Conservation (phyloP, 1,284 basidiomycete species). For the Cystobasidiaceae sp. region DNA sequence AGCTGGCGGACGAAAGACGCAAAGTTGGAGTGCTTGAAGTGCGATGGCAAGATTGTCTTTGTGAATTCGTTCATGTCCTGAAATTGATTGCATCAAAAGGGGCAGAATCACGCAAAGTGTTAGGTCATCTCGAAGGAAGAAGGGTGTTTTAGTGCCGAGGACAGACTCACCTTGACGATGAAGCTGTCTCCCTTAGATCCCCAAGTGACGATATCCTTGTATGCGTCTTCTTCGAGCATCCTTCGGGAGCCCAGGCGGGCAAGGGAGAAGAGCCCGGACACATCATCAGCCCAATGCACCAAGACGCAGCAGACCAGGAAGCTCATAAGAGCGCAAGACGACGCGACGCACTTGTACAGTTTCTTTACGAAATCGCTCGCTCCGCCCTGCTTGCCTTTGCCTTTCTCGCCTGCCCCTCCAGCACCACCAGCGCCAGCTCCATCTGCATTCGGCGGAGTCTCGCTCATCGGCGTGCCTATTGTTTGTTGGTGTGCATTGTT, state of each 20-base stretch:
- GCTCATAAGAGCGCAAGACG: too few species aligned
- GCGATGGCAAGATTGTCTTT: slow-evolving; percentile 82
- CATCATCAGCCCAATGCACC: too few species aligned
- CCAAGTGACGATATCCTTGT: slow-evolving; percentile 77
- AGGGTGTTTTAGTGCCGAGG: too few species aligned
- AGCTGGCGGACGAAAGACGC: slow-evolving; percentile 79
- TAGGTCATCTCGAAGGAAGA: neutral
- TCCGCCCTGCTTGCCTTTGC: too few species aligned
- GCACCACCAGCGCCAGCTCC: too few species aligned
- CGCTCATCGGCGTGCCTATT: too few species aligned
- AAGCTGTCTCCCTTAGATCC: slow-evolving; percentile 80
- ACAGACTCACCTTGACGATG: slow-evolving; percentile 67
- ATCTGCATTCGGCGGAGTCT: too few species aligned
- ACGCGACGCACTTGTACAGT: slow-evolving; percentile 80
- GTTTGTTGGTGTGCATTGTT: too few species aligned
- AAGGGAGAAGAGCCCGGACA: too few species aligned
- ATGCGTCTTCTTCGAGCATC: slow-evolving; percentile 78
- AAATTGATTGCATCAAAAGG: neutral
- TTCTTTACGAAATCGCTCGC: slow-evolving; percentile 86
- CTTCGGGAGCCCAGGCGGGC: too few species aligned
- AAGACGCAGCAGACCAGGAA: too few species aligned
- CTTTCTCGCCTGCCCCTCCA: neutral
- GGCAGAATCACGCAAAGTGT: neutral
- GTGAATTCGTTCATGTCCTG: slow-evolving; percentile 97
- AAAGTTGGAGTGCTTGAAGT: slow-evolving; percentile 98